Conservation (phyloP, 345 rosid genomes). For the Eucalyptus marginata region DNA sequence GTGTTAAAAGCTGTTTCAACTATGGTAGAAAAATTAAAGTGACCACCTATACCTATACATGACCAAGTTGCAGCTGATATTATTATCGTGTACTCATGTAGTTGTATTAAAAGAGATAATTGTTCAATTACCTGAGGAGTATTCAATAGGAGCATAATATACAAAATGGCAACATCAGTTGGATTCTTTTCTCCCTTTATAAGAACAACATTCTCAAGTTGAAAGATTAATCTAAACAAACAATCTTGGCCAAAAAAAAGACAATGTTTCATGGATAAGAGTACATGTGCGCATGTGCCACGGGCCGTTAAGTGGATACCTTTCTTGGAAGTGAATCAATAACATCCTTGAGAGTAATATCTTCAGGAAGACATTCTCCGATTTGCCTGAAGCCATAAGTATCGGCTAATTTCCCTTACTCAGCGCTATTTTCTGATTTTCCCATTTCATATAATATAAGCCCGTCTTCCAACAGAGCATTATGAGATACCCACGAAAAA, state of each 20-base stretch:
- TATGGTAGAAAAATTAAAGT: not conserved
- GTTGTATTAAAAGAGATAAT: not conserved
- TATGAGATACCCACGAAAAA: too few species aligned
- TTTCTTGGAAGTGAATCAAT: conserved; percentile 4
- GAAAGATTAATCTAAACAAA: not conserved
- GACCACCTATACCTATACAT: too few species aligned
- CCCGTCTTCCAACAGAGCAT: too few species aligned
- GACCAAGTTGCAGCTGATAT: not conserved
- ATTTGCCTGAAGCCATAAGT: too few species aligned
- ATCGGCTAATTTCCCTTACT: too few species aligned
- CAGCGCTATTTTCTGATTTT: too few species aligned
- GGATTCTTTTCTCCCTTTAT: not conserved
- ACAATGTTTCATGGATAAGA: not conserved
- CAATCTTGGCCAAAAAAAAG: not conserved
- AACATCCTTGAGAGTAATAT: conserved; percentile 55
- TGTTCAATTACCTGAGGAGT: not conserved
- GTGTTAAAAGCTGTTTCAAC: not conserved
- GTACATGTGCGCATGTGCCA: not conserved
- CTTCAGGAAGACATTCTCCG: conserved; percentile 29
- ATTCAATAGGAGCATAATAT: not conserved
- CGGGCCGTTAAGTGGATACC: conserved; percentile 9
- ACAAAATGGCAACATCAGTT: not conserved
- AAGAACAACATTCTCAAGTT: not conserved
- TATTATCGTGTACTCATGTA: not conserved
- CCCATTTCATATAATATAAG: too few species aligned